phyloP scores from a whole-genome alignment of 495 filamentous ascomycete species.

The Lasiosphaeria miniovina region DNA sequence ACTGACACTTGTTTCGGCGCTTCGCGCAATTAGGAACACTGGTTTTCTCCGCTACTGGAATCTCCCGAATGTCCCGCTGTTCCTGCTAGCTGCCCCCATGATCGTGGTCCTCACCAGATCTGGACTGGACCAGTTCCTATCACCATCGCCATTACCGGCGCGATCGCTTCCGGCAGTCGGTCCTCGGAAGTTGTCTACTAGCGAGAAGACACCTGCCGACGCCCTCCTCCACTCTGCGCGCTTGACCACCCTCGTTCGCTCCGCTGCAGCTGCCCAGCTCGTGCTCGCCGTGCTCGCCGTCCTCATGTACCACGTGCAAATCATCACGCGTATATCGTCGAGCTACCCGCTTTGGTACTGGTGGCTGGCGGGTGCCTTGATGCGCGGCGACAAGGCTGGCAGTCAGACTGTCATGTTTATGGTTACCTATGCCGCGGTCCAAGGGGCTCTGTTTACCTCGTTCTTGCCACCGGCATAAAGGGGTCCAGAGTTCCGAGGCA shows the following conservation, averaged over 20 bases:
- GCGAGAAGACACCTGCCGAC: not conserved
- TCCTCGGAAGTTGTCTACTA: not conserved
- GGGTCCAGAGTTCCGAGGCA: not conserved
- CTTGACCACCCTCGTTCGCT: conserved; percentile 36
- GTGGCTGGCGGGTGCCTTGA: conserved; percentile 56
- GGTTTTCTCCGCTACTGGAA: conserved; percentile 93
- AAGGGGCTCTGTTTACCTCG: conserved; percentile 80
- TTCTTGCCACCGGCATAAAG: conserved; percentile 84
- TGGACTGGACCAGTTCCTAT: conserved; percentile 45
- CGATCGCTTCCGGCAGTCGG: too few relatives aligned
- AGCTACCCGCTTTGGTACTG: conserved; percentile 90
- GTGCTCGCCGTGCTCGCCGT: conserved; percentile 65
- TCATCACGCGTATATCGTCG: conserved; percentile 84
- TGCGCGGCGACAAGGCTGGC: conserved; percentile 27
- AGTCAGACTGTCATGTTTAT: conserved; percentile 51
- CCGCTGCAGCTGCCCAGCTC: conserved; percentile 69
- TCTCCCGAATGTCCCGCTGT: conserved; percentile 79
- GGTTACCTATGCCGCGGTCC: conserved; percentile 76
- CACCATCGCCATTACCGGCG: not conserved
- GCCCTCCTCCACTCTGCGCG: conserved; percentile 20
- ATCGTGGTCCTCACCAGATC: conserved; percentile 65
- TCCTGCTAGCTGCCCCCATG: conserved; percentile 78
- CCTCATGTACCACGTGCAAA: conserved; percentile 80
- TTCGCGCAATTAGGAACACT: conserved; percentile 58
- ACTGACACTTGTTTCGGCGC: too few relatives aligned